Conservation (phyloP, 805 yeast genomes). For the Saturnispora zaruensis region DNA sequence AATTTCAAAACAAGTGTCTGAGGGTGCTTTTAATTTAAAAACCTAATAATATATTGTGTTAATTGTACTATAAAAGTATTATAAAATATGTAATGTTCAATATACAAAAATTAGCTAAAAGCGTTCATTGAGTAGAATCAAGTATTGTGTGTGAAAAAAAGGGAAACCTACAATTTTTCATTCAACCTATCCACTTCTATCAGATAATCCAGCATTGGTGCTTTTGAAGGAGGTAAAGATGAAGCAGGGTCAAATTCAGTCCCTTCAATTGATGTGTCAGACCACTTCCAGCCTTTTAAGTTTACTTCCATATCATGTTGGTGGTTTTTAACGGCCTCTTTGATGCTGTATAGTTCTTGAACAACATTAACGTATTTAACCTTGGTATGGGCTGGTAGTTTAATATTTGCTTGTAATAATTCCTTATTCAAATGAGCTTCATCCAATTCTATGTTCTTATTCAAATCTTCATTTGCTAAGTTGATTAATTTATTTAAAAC, state of each 20-base stretch:
- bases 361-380: constrained; percentile 3
- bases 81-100: not conserved
- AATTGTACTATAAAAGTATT: not conserved
- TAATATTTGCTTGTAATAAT: not conserved
- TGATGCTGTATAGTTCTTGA: constrained; percentile 4
- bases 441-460: not conserved
- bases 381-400: not conserved
- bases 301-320: constrained; percentile 1
- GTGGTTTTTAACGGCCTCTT: not conserved
- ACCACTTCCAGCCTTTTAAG: constrained; percentile 1
- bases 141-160: not conserved
- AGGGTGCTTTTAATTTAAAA: not conserved
- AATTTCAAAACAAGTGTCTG: not conserved
- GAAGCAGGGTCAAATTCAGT: not conserved
- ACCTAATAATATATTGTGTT: not conserved
- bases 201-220: not conserved
- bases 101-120: not conserved
- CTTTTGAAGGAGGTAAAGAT: constrained; percentile 1
- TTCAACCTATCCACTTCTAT: not conserved
- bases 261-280: not conserved
- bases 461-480: not conserved
- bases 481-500: constrained; percentile 2
- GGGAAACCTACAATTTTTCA: not conserved
- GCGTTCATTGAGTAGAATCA: not conserved
- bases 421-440: not conserved